phyloP scores from a whole-genome alignment of 108 stramenopile species.

The Nannochloropsis salina region DNA sequence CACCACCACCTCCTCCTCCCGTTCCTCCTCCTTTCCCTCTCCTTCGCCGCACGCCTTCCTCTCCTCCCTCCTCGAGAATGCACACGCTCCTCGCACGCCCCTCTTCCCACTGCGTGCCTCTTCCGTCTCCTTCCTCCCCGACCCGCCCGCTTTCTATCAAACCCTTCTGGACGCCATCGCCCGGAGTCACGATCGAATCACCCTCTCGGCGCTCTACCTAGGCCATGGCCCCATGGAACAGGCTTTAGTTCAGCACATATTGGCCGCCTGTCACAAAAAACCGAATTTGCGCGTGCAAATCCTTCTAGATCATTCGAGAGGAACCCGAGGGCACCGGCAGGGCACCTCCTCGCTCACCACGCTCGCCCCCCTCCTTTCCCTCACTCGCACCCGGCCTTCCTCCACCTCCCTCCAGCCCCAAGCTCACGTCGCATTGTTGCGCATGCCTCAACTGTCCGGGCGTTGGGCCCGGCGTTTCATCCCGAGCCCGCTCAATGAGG shows the following conservation, averaged over 20 bases:
- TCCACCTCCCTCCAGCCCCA: not conserved
- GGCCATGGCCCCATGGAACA: conserved; percentile 9
- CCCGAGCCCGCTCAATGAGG: not conserved
- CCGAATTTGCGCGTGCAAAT: not conserved
- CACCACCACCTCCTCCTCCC: not conserved
- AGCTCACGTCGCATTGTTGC: not conserved
- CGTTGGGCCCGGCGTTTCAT: not conserved
- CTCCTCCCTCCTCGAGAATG: not conserved
- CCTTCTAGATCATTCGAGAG: not conserved
- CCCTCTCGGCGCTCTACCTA: conserved; percentile 2
- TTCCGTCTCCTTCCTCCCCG: conserved; percentile 7
- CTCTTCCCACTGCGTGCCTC: not conserved
- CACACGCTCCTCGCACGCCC: not conserved
- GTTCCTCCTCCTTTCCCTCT: not conserved
- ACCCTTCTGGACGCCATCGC: not conserved
- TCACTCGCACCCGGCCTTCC: not conserved
- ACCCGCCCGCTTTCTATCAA: not conserved
- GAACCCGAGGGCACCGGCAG: not conserved
- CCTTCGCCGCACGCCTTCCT: not conserved
- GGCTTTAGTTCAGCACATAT: not conserved
- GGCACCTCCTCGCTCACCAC: not conserved
- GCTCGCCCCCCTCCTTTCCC: conserved; percentile 2
- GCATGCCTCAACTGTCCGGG: not conserved
- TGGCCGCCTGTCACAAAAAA: not conserved
- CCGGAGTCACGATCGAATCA: not conserved